Conservation (phyloP, 2,329 filamentous ascomycete species). For the Alternaria rosae region DNA sequence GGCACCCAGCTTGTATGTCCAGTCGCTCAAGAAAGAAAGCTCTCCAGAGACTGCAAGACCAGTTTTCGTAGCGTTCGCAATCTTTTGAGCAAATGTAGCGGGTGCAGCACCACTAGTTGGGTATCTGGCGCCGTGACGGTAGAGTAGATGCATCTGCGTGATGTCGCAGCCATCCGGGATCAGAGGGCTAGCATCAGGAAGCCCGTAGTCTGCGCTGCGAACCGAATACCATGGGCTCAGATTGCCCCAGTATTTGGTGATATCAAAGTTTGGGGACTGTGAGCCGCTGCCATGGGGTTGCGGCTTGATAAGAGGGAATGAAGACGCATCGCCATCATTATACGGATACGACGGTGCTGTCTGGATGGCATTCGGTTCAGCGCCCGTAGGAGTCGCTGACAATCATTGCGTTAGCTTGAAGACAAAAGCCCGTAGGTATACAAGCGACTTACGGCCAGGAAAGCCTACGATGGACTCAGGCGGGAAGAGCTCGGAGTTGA, state of each 20-base stretch:
- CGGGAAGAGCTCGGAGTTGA: conserved; percentile 34
- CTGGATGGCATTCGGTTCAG: conserved; percentile 37
- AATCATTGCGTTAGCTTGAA: neutral
- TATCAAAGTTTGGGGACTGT: conserved; percentile 32
- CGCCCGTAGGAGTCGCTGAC: conserved; percentile 35
- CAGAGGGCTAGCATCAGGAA: conserved; percentile 36
- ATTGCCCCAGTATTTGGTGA: conserved; percentile 43
- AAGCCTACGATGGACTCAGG: conserved; percentile 39
- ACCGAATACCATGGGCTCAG: conserved; percentile 42
- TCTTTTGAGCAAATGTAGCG: conserved; percentile 33
- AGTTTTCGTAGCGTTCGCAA: conserved; percentile 36
- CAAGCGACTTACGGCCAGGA: conserved; percentile 24
- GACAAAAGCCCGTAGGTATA: neutral
- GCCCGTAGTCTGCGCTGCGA: conserved; percentile 36
- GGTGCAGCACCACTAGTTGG: conserved; percentile 38
- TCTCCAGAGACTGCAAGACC: conserved; percentile 35
- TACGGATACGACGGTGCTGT: conserved; percentile 41
- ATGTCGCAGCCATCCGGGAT: conserved; percentile 36
- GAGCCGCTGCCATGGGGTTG: conserved; percentile 30
- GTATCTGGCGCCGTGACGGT: conserved; percentile 42
- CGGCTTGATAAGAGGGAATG: conserved; percentile 32
- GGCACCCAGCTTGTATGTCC: conserved; percentile 42
- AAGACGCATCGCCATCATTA: conserved; percentile 29
- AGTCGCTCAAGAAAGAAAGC: conserved; percentile 34
- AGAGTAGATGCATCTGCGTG: conserved; percentile 39